Evolutionary conservation across 768 basidiomycete genomes (phyloP).

Genomic region (Cystobasidium onofrii): DNA sequence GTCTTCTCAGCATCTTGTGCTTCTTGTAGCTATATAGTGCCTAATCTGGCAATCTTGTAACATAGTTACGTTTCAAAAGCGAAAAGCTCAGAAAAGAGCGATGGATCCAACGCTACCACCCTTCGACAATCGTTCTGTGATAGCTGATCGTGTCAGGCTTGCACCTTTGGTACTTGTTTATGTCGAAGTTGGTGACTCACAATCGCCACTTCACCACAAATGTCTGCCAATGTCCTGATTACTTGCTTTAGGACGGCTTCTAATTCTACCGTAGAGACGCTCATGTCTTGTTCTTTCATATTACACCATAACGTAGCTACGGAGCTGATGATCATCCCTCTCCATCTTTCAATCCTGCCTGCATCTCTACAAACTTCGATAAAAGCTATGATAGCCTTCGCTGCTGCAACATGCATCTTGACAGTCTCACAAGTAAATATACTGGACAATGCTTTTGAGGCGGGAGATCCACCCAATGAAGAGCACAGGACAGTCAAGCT

Average conservation of each 20-base stretch:
- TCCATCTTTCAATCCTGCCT: constrained; percentile 27
- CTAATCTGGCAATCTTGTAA: background rate
- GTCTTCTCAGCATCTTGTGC: background rate
- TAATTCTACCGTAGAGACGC: constrained; percentile 1
- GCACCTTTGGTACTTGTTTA: background rate
- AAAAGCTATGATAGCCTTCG: background rate
- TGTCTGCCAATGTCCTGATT: background rate
- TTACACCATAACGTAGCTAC: constrained; percentile 22
- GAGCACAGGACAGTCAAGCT: constrained; percentile 17
- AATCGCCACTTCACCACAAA: background rate
- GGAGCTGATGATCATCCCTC: constrained; percentile 15
- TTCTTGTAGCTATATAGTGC: background rate
- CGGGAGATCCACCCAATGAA: background rate
- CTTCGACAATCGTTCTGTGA: background rate
- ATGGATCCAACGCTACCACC: background rate
- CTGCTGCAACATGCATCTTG: constrained; percentile 1
- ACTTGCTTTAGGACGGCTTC: background rate
- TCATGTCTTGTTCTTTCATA: constrained; percentile 5
- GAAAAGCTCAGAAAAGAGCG: background rate
- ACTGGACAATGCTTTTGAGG: background rate
- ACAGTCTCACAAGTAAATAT: background rate
- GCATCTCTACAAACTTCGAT: background rate
- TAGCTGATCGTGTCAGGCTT: background rate
- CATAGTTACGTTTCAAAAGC: background rate
- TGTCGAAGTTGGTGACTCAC: background rate